Evolutionary conservation across 2,329 filamentous ascomycete genomes (phyloP).

Genomic region (Pseudopithomyces maydicus): DNA sequence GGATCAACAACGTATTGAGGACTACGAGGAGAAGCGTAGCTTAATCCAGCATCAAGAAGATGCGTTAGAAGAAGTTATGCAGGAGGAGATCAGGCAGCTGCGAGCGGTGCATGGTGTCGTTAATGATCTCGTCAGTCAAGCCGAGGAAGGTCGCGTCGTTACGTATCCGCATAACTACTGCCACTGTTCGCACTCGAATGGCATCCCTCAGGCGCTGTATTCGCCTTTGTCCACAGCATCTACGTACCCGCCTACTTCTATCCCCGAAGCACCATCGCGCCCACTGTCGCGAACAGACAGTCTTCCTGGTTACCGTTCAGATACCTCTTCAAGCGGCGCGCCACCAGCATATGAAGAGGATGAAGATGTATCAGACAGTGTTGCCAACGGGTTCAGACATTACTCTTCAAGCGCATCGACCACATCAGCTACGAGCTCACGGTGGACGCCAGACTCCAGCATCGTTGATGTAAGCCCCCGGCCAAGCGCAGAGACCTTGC

Average conservation of each 20-base stretch:
- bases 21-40: conserved; percentile 59
- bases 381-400: conserved; percentile 50
- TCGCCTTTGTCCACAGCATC: conserved; percentile 37
- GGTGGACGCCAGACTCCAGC: conserved; percentile 46
- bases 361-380: conserved; percentile 41
- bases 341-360: conserved; percentile 52
- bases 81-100: conserved; percentile 55
- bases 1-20: conserved; percentile 37
- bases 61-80: conserved; percentile 51
- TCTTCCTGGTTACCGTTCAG: conserved; percentile 53
- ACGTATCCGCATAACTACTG: conserved; percentile 21
- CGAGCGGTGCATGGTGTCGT: conserved; percentile 60
- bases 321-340: conserved; percentile 27
- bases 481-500: conserved; percentile 44
- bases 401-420: conserved; percentile 40
- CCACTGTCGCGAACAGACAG: conserved; percentile 45
- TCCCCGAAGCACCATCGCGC: conserved; percentile 39
- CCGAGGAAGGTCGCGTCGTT: conserved; percentile 41
- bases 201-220: conserved; percentile 19
- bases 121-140: conserved; percentile 50
- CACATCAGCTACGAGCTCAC: conserved; percentile 19
- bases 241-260: conserved; percentile 35
- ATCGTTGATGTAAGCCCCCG: conserved; percentile 45
- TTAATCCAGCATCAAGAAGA: conserved; percentile 54
- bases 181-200: conserved; percentile 17